Conservation (phyloP, 768 basidiomycete genomes). For the Boletus tylopilopsis region DNA sequence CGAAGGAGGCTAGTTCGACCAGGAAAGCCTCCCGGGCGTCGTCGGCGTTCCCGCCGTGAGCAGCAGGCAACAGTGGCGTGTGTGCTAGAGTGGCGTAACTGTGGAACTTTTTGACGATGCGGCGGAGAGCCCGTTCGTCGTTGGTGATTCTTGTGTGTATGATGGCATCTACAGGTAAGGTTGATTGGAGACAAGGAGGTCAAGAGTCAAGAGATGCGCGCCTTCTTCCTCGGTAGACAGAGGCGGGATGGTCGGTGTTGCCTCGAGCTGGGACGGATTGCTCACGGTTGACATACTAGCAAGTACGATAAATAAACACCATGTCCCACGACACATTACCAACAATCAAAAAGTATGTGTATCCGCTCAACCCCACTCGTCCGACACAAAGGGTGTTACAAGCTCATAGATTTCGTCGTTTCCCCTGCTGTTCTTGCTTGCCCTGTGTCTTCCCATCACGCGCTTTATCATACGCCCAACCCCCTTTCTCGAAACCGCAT, state of each 20-base stretch:
- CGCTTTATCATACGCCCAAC: constrained; percentile 57
- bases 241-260: constrained; percentile 35
- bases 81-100: constrained; percentile 60
- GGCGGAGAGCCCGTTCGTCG: constrained; percentile 74
- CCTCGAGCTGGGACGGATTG: constrained; percentile 7
- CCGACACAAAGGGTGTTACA: constrained; percentile 77
- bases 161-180: constrained; percentile 56
- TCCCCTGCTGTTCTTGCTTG: constrained; percentile 45
- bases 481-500: constrained; percentile 37
- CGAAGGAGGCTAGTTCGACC: constrained; percentile 73
- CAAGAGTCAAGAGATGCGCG: constrained; percentile 17
- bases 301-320: neutral
- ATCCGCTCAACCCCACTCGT: constrained; percentile 58
- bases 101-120: constrained; percentile 81
- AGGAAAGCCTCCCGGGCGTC: constrained; percentile 79
- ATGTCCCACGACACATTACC: neutral
- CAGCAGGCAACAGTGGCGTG: constrained; percentile 35
- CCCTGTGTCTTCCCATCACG: constrained; percentile 51
- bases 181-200: constrained; percentile 11
- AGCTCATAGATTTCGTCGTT: constrained; percentile 82
- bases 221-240: constrained; percentile 66
- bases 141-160: constrained; percentile 79
- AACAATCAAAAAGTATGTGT: neutral
- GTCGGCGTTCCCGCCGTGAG: constrained; percentile 39
- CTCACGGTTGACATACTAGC: constrained; percentile 6